A percentile compares a stretch with the other conserved stretches of the same genome.
These are phyloP conservation scores for Rhododendron williamsianum DNA, from an alignment of 148 eudicot genomes.

Conservation along the genomic window DNA sequence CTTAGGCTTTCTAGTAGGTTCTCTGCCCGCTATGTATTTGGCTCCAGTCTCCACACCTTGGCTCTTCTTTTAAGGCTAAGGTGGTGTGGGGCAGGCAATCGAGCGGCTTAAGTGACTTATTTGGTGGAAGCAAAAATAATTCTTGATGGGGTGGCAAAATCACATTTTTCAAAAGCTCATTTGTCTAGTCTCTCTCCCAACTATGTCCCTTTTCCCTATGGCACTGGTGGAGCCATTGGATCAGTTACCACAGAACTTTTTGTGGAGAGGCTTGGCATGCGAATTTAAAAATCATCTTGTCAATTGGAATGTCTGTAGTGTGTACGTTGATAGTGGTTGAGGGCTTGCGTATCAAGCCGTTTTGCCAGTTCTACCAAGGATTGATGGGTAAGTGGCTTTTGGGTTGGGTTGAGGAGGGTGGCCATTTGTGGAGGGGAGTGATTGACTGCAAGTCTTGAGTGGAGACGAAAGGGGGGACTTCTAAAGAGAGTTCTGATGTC, in stretches of 20 bases:
- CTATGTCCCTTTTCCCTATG: background rate
- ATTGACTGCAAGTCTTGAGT: background rate
- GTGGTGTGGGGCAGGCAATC: background rate
- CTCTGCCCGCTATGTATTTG: background rate
- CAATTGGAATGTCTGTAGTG: background rate
- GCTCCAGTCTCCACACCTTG: background rate
- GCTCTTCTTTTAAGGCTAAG: background rate
- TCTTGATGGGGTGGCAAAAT: background rate
- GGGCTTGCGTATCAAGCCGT: background rate
- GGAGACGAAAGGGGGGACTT: background rate
- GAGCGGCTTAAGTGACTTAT: background rate
- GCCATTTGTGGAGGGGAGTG: background rate
- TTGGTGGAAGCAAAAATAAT: background rate
- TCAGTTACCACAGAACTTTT: background rate
- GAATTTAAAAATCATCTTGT: background rate
- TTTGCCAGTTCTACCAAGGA: background rate
- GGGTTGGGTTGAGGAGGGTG: background rate
- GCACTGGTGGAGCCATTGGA: background rate
- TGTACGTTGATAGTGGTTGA: background rate
- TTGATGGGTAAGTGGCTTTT: background rate
- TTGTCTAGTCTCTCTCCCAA: background rate
- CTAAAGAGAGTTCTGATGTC: background rate
- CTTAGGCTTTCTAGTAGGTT: background rate
- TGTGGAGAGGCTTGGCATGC: background rate
- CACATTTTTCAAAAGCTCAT: background rate